Base-by-base conservation (phyloP, 2,329 filamentous ascomycete species). In the Fusarium abutilonis region DNA sequence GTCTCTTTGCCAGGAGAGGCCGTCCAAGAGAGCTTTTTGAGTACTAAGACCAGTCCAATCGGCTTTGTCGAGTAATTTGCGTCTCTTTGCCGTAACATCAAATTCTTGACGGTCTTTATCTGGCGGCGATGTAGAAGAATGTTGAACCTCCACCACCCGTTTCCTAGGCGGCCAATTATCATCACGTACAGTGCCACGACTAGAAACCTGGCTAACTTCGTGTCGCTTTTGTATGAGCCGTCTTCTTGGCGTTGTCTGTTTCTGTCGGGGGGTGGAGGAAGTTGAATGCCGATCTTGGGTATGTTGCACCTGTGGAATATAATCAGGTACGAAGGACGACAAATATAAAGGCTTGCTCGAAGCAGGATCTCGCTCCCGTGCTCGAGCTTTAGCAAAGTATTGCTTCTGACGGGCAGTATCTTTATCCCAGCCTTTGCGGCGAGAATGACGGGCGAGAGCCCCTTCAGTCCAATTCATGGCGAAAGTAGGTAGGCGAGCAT, bases 401-500 rank as follows among this genome's bases (percentile, higher is more conserved):
- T 75, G 62, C 40, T 73, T 76, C 59, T 80, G 78, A 14, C 72
- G 74, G 17, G 71, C 67, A 15, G 63, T 54, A 35, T 78, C 74
- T 26, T 70, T 60, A 17, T 74, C 73, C 68, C 66, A 75, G 13
- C 71, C 68, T 45, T 70, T 75, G 7, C 71, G 70, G 32, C 72
- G 71, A 23, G 73, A 71, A 55, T 78, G 72, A 9, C 77, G 76
- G 39, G 76, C 70, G 19, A 78, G 73, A 31, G 69, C 59, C 9
- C 76, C 75, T 58, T 76, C 75, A 3, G 74, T 79, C 77, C 78
- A 79, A 62, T 80, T 80, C 78, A 80, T 80, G 38, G 29, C 63
- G 28, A 23, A 28, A 32, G 17, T 15, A 39, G 10, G 11, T 11
- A 13, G 9, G 29, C 13, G 31, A 34, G 5, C 29, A 32, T 51